Conservation (phyloP, 2,329 filamentous ascomycete species). For the Zymoseptoria tritici region DNA sequence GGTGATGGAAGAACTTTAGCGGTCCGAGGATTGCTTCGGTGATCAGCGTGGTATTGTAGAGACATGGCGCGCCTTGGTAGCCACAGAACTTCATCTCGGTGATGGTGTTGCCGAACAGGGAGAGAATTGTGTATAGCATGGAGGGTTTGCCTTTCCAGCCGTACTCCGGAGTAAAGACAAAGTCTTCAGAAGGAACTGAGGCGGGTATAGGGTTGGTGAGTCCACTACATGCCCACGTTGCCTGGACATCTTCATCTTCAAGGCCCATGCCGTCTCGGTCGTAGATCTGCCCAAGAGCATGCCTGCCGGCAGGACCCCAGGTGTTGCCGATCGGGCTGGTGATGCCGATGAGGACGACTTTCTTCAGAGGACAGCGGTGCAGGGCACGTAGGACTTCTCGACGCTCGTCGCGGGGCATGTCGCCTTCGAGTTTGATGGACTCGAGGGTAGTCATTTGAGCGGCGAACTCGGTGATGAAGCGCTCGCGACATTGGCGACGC, state of each 20-base stretch:
- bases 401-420: slow-evolving; percentile 41
- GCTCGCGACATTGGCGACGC: too few relatives aligned
- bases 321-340: slow-evolving; percentile 39
- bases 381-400: slow-evolving; percentile 39
- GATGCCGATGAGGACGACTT: slow-evolving; percentile 41
- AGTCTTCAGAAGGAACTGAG: neutral
- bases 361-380: slow-evolving; percentile 35
- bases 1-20: slow-evolving; percentile 37
- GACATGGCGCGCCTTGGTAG: slow-evolving; percentile 38
- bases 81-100: slow-evolving; percentile 43
- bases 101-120: slow-evolving; percentile 34
- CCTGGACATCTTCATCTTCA: slow-evolving; percentile 4
- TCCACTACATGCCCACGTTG: neutral
- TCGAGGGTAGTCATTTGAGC: slow-evolving; percentile 35
- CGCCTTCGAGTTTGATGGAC: slow-evolving; percentile 41
- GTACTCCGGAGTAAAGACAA: neutral
- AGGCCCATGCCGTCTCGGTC: slow-evolving; percentile 21
- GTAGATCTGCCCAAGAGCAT: slow-evolving; percentile 5
- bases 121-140: slow-evolving; percentile 37
- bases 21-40: slow-evolving; percentile 33
- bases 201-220: slow-evolving; percentile 32
- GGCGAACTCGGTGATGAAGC: slow-evolving; percentile 38
- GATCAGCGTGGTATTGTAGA: slow-evolving; percentile 33
- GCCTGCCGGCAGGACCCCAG: slow-evolving; percentile 33
- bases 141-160: slow-evolving; percentile 35